Evolutionary conservation across 1,284 basidiomycete genomes (phyloP), one percentile per base, ranked within the genome.

Genomic region (Termitomyces sp.): DNA sequence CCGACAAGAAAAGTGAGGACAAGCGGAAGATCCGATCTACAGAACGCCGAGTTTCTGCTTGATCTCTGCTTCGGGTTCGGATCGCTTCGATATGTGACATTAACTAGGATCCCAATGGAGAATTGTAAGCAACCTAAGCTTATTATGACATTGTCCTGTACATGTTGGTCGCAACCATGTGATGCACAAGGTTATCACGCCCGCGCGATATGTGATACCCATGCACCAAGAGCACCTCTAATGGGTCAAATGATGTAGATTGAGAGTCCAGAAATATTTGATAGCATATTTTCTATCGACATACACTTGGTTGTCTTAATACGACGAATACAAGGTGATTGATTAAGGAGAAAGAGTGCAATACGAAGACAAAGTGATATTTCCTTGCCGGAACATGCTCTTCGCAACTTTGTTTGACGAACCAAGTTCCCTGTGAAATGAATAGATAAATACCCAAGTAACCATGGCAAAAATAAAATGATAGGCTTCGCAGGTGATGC

Each of bases 391-490:
- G 51, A 41, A 48, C 41, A 39, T 39, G 51, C 50, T 58, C 57
- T 48, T 59, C 41, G 49, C 47, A 50, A 55, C 54, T 54, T 58
- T 58, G 54, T 54, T 58, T 53, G 58, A 48, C 44, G 57, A 63
- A 64, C 50, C 62, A 58, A 63, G 62, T 68, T 71, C 66, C 77
- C 77, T 78, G 75, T 72, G 51, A 70, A 67, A 68, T 62, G 64
- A 69, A 69, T 60, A 60, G 64, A 77, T 77, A 71, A 80, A 78
- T 78, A 76, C 75, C 69, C 73, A 73, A 73, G 63, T 68, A 62
- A 67, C 64, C 67, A 65, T 40, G 61, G 58, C 64, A 66, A 59
- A 61, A 67, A 62, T 50, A 58, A 66, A 64, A 62, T 55, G 38
- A 50, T 59, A 57, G 53, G 58, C 60, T 67, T 61, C 58, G 59